Percentiles rank a stretch among this genome's conserved stretches.
These are phyloP conservation scores for Beauveria bassiana DNA, from an alignment of 2,329 filamentous ascomycete genomes.

Conservation along the genomic window DNA sequence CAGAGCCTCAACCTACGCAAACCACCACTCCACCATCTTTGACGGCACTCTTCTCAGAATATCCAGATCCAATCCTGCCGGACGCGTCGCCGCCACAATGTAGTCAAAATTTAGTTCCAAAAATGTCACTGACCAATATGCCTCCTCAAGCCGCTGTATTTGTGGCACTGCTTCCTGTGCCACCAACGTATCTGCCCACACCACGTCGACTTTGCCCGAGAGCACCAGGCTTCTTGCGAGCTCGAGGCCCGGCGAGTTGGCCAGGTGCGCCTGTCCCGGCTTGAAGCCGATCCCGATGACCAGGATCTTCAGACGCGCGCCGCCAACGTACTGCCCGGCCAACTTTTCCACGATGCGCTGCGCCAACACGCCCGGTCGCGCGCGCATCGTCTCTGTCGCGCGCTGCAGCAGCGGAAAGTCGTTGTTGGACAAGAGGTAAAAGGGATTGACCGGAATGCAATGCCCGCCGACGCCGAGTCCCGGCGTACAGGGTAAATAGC, in stretches of 20 bases:
- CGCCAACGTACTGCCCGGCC: not conserved
- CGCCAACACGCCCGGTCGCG: constrained; percentile 33
- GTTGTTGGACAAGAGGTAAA: constrained; percentile 42
- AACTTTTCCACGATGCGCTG: constrained; percentile 23
- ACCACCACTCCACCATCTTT: constrained; percentile 7
- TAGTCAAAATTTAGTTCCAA: constrained; percentile 33
- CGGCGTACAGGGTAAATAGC: constrained; percentile 40
- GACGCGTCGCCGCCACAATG: constrained; percentile 36
- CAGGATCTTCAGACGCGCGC: constrained; percentile 24
- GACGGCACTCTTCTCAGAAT: constrained; percentile 25
- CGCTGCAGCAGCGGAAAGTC: constrained; percentile 37
- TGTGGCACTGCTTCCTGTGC: constrained; percentile 32
- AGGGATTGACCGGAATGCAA: constrained; percentile 49
- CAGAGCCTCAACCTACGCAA: not conserved
- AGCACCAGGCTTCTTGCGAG: constrained; percentile 30
- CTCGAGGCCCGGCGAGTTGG: constrained; percentile 39
- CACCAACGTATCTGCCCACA: constrained; percentile 37
- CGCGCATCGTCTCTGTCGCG: constrained; percentile 36
- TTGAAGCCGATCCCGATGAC: constrained; percentile 45
- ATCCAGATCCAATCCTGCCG: constrained; percentile 33
- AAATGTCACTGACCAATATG: constrained; percentile 29
- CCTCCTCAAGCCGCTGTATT: constrained; percentile 26
- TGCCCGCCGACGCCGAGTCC: constrained; percentile 46
- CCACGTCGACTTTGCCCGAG: constrained; percentile 31
- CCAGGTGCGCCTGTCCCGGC: constrained; percentile 37